These are phyloP conservation scores for Picea engelmannii DNA, from an alignment of 83 land plant genomes.

Conservation along the genomic window DNA sequence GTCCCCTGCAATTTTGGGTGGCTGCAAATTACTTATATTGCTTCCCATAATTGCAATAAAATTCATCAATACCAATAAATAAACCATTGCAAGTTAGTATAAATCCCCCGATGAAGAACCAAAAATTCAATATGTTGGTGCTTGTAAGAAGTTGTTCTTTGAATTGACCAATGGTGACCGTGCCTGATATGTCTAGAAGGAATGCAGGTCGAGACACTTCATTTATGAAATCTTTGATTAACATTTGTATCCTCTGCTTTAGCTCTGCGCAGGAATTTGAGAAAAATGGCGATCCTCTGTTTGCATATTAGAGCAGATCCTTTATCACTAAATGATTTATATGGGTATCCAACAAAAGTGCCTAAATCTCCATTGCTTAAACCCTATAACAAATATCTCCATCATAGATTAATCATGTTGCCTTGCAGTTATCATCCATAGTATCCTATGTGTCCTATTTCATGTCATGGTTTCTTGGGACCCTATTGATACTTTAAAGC, in stretches of 20 bases:
- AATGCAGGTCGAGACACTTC: conserved; percentile 17
- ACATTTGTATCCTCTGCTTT: no score
- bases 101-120: no score
- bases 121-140: no score
- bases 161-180: conserved; percentile 4
- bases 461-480: neutral
- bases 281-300: no score
- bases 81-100: conserved; percentile 20
- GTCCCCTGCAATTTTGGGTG: no score
- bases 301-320: no score
- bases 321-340: no score
- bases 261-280: no score
- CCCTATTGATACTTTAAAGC: neutral
- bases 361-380: neutral
- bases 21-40: no score
- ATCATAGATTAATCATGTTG: conserved; percentile 24
- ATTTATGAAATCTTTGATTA: conserved; percentile 20
- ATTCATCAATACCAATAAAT: neutral
- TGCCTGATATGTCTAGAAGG: conserved; percentile 21
- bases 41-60: neutral
- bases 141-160: no score
- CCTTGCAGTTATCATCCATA: neutral
- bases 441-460: neutral
- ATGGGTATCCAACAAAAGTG: no score
- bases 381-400: conserved; percentile 26